Evolutionary conservation across 2,329 filamentous ascomycete species (phyloP).

Genomic region (Arthrobotrys musiformis): DNA sequence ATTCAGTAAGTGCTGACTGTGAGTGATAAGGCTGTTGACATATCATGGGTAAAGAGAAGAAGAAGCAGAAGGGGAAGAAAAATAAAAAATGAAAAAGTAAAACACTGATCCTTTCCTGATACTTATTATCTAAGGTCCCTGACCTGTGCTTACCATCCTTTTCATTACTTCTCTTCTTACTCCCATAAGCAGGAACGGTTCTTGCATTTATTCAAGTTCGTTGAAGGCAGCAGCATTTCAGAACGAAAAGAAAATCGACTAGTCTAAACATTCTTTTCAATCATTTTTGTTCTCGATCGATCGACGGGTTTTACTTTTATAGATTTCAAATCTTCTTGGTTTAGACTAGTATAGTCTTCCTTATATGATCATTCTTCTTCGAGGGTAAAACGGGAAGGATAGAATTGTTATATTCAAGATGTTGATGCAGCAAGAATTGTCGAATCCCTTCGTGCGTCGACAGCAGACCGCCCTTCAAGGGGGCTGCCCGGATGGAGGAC

Average conservation of each 20-base stretch:
- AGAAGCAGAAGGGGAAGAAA: too few species aligned
- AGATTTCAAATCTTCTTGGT: neutral
- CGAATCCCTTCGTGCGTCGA: slow-evolving; percentile 34
- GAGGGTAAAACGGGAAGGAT: too few species aligned
- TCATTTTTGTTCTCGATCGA: neutral
- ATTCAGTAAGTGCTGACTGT: slow-evolving; percentile 51
- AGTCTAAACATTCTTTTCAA: neutral
- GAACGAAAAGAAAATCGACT: neutral
- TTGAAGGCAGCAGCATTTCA: neutral
- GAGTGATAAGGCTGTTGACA: slow-evolving; percentile 15
- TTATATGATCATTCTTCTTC: too few species aligned
- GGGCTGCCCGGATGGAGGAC: slow-evolving; percentile 39
- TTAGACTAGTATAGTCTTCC: neutral
- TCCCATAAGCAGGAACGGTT: neutral
- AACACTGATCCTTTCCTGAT: slow-evolving; percentile 32
- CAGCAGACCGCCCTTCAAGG: slow-evolving; percentile 6
- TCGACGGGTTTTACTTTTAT: neutral
- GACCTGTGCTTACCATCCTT: slow-evolving; percentile 17
- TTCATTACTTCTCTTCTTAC: neutral
- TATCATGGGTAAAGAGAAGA: slow-evolving; percentile 31
- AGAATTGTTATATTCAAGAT: neutral
- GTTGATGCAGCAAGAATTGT: slow-evolving; percentile 31
- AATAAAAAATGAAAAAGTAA: too few species aligned
- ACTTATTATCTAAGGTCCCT: slow-evolving; percentile 32
- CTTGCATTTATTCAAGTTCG: slow-evolving; percentile 25